A percentile compares a stretch with the other conserved stretches of the same genome.
Conservation (phyloP, 2,329 filamentous ascomycete genomes). For the Epichloe baconii region DNA sequence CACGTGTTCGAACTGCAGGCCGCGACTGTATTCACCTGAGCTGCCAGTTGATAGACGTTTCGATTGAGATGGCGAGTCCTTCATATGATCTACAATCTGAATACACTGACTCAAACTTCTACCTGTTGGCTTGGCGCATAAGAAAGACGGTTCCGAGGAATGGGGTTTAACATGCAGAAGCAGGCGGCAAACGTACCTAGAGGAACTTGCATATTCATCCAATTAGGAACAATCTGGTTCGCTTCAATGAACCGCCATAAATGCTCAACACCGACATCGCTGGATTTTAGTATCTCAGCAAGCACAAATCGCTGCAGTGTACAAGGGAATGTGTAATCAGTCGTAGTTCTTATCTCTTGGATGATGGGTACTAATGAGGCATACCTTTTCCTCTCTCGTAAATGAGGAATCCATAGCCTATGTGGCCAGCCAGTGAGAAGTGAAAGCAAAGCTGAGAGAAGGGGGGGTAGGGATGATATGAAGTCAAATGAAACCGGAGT, state of each 20-base stretch:
- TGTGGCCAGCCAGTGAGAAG: not conserved
- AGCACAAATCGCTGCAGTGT: constrained; percentile 38
- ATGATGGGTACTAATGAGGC: not conserved
- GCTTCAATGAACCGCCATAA: constrained; percentile 34
- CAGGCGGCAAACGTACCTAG: constrained; percentile 22
- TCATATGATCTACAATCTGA: constrained; percentile 25
- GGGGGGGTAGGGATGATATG: not conserved
- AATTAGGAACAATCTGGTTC: constrained; percentile 28
- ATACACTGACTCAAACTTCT: constrained; percentile 35
- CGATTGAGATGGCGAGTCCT: constrained; percentile 14
- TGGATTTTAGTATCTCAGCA: constrained; percentile 45
- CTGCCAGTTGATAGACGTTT: constrained; percentile 26
- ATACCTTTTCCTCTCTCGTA: constrained; percentile 8
- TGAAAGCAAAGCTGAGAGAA: not conserved
- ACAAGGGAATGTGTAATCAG: not conserved
- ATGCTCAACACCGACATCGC: constrained; percentile 31
- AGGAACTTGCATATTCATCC: constrained; percentile 36
- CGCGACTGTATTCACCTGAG: constrained; percentile 15
- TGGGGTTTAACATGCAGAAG: not conserved
- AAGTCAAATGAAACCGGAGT: not conserved
- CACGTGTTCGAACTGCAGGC: not conserved
- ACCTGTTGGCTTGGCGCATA: constrained; percentile 17
- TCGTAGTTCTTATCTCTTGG: not conserved
- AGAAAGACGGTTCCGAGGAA: not conserved
- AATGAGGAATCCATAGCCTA: constrained; percentile 6